A percentile compares a stretch with the other conserved stretches of the same genome.
These are phyloP conservation scores for Sclerospora graminicola DNA, from an alignment of 352 stramenopile genomes.

Conservation along the genomic window DNA sequence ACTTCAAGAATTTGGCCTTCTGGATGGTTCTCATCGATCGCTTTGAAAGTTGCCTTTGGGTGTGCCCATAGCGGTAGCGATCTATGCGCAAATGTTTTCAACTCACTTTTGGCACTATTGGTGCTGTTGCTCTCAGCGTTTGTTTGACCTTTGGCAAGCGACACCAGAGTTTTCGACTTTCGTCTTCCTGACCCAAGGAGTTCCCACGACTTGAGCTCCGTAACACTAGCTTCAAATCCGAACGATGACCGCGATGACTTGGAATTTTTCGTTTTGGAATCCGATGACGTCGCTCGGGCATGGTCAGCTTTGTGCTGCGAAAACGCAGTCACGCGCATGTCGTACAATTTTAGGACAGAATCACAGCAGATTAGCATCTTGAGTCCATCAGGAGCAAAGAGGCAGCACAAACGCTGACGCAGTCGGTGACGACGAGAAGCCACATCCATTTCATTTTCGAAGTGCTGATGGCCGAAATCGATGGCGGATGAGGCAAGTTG, in stretches of 20 bases:
- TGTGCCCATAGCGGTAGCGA: slow-evolving; percentile 66
- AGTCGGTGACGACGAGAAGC: slow-evolving; percentile 35
- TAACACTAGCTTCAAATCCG: slow-evolving; percentile 52
- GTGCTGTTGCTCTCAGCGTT: slow-evolving; percentile 1
- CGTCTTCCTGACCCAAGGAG: slow-evolving; percentile 20
- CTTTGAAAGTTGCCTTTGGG: slow-evolving; percentile 61
- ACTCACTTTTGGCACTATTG: slow-evolving; percentile 38
- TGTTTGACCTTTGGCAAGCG: slow-evolving; percentile 4
- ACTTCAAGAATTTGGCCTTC: slow-evolving; percentile 51
- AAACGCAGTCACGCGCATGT: slow-evolving; percentile 32
- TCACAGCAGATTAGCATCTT: slow-evolving; percentile 63
- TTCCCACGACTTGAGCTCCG: slow-evolving; percentile 58
- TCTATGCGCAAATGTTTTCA: slow-evolving; percentile 54
- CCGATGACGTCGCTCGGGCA: slow-evolving; percentile 17
- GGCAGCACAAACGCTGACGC: slow-evolving; percentile 45
- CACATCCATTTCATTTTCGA: slow-evolving; percentile 43
- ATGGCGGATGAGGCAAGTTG: slow-evolving; percentile 59
- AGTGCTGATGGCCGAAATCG: slow-evolving; percentile 44
- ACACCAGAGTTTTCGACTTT: slow-evolving; percentile 19
- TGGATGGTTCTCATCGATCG: slow-evolving; percentile 38
- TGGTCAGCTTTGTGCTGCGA: slow-evolving; percentile 23
- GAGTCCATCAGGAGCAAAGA: slow-evolving; percentile 53
- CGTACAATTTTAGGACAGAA: slow-evolving; percentile 51
- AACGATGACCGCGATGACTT: slow-evolving; percentile 51
- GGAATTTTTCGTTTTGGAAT: slow-evolving; percentile 24